phyloP scores from a whole-genome alignment of 805 yeast genomes.

The Maudiozyma bulderi region DNA sequence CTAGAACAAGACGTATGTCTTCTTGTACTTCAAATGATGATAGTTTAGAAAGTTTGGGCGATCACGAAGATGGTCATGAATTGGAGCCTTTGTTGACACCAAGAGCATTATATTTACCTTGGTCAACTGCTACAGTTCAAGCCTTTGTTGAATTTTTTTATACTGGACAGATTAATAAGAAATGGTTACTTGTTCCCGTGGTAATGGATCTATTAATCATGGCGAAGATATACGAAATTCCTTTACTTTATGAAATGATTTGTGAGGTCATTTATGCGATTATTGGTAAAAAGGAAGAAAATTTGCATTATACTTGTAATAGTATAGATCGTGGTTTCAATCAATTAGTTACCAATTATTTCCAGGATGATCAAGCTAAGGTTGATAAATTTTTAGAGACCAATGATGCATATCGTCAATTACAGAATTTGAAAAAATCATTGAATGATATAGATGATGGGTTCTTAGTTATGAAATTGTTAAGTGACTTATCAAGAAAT shows the following conservation, averaged over 20 bases:
- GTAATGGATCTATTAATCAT: constrained; percentile 53
- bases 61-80: constrained; percentile 13
- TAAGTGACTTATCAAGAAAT: constrained; percentile 39
- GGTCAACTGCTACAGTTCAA: constrained; percentile 46
- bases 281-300: constrained; percentile 56
- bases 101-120: constrained; percentile 59
- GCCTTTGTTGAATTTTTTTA: constrained; percentile 66
- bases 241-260: constrained; percentile 59
- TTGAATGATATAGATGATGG: constrained; percentile 60
- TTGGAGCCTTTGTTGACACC: constrained; percentile 61
- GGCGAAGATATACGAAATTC: constrained; percentile 59
- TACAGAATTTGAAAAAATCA: constrained; percentile 46
- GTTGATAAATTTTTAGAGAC: constrained; percentile 16
- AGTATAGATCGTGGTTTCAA: constrained; percentile 15
- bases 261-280: constrained; percentile 61
- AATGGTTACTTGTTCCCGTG: constrained; percentile 64
- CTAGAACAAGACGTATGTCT: constrained; percentile 3
- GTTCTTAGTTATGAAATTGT: constrained; percentile 43
- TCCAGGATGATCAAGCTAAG: constrained; percentile 17
- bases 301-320: constrained; percentile 8
- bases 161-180: constrained; percentile 71
- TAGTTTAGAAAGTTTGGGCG: constrained; percentile 11
- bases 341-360: constrained; percentile 11
- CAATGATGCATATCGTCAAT: constrained; percentile 24
- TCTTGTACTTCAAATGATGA: constrained; percentile 8